Conservation (phyloP, 2,329 filamentous ascomycete genomes). For the Epichloe sylvatica region DNA sequence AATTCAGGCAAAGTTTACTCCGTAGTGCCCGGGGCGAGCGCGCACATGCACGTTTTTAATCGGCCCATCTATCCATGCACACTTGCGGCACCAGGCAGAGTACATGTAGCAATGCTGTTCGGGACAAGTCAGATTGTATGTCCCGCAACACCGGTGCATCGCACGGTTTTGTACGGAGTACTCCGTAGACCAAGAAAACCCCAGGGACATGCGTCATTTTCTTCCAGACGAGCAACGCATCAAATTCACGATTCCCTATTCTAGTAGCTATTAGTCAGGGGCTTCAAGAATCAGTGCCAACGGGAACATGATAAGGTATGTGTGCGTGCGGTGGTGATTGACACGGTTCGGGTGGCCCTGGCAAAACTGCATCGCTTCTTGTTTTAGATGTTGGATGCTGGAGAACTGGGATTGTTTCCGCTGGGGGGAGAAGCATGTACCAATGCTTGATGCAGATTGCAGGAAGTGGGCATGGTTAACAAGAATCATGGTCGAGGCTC, state of each 20-base stretch:
- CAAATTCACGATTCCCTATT: too few relatives aligned
- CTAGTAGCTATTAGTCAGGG: too few relatives aligned
- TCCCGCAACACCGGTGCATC: background rate
- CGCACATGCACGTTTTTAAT: background rate
- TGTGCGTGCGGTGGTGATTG: too few relatives aligned
- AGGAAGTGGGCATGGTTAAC: background rate
- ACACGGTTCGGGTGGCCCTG: too few relatives aligned
- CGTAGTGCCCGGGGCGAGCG: background rate
- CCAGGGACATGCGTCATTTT: too few relatives aligned
- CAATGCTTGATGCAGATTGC: background rate
- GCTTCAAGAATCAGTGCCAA: too few relatives aligned
- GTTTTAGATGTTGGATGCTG: background rate
- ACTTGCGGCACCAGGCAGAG: background rate
- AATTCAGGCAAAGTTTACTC: background rate
- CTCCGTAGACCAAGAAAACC: too few relatives aligned
- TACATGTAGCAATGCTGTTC: too few relatives aligned
- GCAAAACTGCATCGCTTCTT: too few relatives aligned
- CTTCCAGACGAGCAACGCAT: too few relatives aligned
- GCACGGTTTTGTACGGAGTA: too few relatives aligned
- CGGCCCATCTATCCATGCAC: background rate
- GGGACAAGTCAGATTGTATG: background rate
- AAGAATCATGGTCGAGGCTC: background rate
- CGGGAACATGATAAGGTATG: too few relatives aligned
- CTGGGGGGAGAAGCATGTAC: background rate
- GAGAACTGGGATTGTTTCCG: background rate